These are phyloP conservation scores for Penicillium crystallinum DNA, from an alignment of 495 filamentous ascomycete genomes.

Conservation along the genomic window DNA sequence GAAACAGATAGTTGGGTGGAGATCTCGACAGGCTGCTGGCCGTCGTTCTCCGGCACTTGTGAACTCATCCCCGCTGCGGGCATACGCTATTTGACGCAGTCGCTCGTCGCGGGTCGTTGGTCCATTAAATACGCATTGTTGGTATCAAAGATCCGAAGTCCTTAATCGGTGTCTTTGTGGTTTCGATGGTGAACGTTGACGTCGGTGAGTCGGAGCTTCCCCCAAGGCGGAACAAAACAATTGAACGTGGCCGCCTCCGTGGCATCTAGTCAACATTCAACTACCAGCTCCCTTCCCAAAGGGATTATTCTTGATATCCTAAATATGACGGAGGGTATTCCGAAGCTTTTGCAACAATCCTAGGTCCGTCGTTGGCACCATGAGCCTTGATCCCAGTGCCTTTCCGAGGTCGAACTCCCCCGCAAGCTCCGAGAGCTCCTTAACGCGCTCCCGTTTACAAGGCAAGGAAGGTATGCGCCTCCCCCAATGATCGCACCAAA, in stretches of 20 bases:
- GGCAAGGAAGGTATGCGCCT: constrained; percentile 45
- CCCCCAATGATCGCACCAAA: neutral
- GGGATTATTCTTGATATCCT: constrained; percentile 20
- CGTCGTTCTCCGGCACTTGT: constrained; percentile 11
- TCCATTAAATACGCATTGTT: constrained; percentile 14
- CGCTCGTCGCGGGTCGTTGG: constrained; percentile 19
- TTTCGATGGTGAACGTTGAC: constrained; percentile 12
- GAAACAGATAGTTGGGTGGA: neutral
- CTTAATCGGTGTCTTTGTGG: neutral
- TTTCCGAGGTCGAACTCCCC: constrained; percentile 66
- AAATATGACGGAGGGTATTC: constrained; percentile 37
- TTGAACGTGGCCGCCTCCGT: constrained; percentile 28
- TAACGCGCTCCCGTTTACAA: constrained; percentile 54
- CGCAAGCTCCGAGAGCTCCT: constrained; percentile 70
- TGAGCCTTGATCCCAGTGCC: constrained; percentile 66
- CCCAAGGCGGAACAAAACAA: constrained; percentile 28
- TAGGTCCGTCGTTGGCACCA: constrained; percentile 40
- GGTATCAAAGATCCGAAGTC: neutral
- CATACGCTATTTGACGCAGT: constrained; percentile 21
- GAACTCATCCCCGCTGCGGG: constrained; percentile 23
- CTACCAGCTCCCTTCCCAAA: constrained; percentile 9
- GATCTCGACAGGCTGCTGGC: constrained; percentile 8
- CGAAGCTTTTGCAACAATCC: constrained; percentile 18
- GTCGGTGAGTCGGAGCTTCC: constrained; percentile 17
- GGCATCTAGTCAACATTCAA: constrained; percentile 18